Evolutionary conservation across 2,329 filamentous ascomycete species (phyloP).

Genomic region (Stachybotrys chlorohalonatus): DNA sequence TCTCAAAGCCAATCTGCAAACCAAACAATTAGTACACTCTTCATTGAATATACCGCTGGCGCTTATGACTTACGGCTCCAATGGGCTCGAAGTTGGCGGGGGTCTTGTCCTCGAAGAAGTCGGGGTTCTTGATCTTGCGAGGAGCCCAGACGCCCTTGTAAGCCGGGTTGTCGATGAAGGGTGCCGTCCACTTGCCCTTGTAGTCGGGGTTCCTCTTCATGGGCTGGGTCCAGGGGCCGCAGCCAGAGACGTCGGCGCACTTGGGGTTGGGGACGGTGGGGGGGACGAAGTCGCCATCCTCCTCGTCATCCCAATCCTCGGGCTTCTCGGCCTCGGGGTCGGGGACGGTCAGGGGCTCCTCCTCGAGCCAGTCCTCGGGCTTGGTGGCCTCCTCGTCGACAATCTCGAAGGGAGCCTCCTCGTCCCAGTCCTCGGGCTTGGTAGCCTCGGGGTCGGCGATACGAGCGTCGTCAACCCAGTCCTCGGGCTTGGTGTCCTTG

Average conservation of each 20-base stretch:
- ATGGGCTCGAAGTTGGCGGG: conserved; percentile 97
- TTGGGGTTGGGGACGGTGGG: conserved; percentile 92
- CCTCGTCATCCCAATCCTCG: conserved; percentile 98
- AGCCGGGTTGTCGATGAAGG: conserved; percentile 89
- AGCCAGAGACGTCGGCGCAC: conserved; percentile 87
- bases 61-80: conserved; percentile 65
- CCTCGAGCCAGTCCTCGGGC: conserved; percentile 93
- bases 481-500: conserved; percentile 86
- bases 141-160: conserved; percentile 97
- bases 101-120: conserved; percentile 94
- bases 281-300: conserved; percentile 94
- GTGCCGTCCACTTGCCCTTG: conserved; percentile 98
- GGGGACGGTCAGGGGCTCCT: conserved; percentile 72
- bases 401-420: conserved; percentile 95
- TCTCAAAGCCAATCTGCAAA: conserved; percentile 84
- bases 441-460: conserved; percentile 87
- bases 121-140: conserved; percentile 92
- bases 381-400: conserved; percentile 84
- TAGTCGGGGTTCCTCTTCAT: conserved; percentile 91
- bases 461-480: conserved; percentile 91
- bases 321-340: conserved; percentile 97
- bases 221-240: conserved; percentile 85
- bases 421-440: conserved; percentile 98
- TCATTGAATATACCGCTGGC: neutral
- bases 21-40: conserved; percentile 7